Evolutionary conservation across 257 asterid genomes (phyloP).

Genomic region (Nicotiana benthamiana): DNA sequence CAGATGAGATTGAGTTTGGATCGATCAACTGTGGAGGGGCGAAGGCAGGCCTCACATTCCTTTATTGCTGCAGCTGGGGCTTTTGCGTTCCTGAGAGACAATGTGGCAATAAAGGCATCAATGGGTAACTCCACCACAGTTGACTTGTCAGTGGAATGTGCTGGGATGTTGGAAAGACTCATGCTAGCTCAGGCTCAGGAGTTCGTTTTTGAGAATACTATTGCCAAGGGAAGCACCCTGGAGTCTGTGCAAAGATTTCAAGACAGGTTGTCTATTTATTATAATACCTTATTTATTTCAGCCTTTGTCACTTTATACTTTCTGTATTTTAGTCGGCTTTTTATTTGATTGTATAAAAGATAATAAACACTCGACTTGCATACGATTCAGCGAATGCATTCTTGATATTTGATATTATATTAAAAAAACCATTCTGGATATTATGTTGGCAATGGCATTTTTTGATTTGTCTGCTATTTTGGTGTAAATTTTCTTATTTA

Average conservation of each 20-base stretch:
- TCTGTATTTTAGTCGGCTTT: background rate
- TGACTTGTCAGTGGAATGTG: slow-evolving; percentile 86
- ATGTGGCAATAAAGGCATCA: slow-evolving; percentile 81
- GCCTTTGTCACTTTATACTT: background rate
- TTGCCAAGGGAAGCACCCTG: slow-evolving; percentile 91
- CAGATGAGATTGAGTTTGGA: slow-evolving; percentile 87
- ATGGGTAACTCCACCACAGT: slow-evolving; percentile 68
- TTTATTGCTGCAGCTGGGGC: slow-evolving; percentile 95
- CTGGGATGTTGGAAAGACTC: slow-evolving; percentile 92
- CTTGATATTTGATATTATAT: background rate
- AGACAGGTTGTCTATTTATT: slow-evolving; percentile 56
- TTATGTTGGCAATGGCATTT: background rate
- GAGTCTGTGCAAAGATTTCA: slow-evolving; percentile 87
- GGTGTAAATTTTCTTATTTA: background rate
- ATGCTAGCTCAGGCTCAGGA: slow-evolving; percentile 99
- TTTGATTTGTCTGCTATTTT: background rate
- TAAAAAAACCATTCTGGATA: background rate
- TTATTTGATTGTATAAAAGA: background rate
- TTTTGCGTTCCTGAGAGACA: slow-evolving; percentile 79
- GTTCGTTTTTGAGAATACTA: slow-evolving; percentile 88
- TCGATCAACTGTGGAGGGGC: slow-evolving; percentile 81
- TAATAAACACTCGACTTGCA: background rate
- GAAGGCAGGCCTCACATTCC: slow-evolving; percentile 92
- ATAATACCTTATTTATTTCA: background rate
- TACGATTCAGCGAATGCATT: background rate